These are phyloP conservation scores for Leishmania tarentolae DNA, from an alignment of 208 protist species.

Conservation along the genomic window DNA sequence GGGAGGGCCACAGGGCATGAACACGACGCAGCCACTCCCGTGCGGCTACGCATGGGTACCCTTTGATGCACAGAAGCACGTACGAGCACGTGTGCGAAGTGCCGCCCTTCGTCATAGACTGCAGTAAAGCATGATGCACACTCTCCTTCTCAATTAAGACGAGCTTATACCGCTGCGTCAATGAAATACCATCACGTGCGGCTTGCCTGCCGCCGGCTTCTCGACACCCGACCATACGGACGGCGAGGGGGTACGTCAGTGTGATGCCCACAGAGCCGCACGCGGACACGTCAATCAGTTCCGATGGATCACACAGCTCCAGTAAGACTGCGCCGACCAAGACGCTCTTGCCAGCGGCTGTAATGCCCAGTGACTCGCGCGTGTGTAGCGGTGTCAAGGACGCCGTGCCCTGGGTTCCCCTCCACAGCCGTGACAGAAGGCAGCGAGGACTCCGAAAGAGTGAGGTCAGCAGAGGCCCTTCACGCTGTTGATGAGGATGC, in stretches of 20 bases:
- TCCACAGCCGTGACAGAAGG: background rate
- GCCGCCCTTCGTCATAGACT: conserved; percentile 2
- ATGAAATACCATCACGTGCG: background rate
- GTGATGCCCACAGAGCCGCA: conserved; percentile 12
- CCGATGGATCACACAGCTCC: conserved; percentile 15
- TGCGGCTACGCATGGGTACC: conserved; percentile 76
- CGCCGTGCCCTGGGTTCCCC: background rate
- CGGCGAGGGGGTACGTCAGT: conserved; percentile 19
- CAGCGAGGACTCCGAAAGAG: conserved; percentile 19
- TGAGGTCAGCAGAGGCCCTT: background rate
- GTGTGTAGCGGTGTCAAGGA: conserved; percentile 27
- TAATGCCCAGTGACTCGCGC: conserved; percentile 50
- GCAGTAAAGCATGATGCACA: conserved; percentile 45
- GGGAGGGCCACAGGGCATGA: conserved; percentile 40
- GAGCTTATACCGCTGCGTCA: conserved; percentile 17
- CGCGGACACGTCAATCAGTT: conserved; percentile 15
- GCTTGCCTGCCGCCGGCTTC: background rate
- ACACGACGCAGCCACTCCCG: conserved; percentile 52
- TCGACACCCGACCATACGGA: conserved; percentile 20
- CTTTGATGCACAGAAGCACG: conserved; percentile 69
- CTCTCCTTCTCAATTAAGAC: conserved; percentile 87
- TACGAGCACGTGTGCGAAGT: background rate
- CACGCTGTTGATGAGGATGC: background rate
- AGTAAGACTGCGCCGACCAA: conserved; percentile 41
- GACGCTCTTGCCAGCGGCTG: conserved; percentile 36